phyloP scores from a whole-genome alignment of 176 grass and related monocot genomes.

The Musa troglodytarum region DNA sequence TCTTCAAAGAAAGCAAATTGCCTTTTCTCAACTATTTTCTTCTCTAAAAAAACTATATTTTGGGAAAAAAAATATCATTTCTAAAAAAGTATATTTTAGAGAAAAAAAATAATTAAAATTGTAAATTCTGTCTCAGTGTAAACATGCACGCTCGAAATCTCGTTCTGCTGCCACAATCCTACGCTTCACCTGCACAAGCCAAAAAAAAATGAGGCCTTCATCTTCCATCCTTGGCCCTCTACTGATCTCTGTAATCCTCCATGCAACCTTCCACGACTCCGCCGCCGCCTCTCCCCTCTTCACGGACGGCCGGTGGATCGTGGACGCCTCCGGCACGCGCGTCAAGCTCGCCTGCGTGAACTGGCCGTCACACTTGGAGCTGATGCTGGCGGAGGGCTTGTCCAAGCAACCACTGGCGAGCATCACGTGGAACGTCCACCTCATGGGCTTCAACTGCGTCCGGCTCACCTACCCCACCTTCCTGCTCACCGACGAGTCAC shows the following conservation, averaged over 20 bases:
- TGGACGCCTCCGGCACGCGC: slow-evolving; percentile 44
- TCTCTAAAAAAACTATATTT: no score
- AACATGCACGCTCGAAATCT: no score
- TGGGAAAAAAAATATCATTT: no score
- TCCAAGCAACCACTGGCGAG: slow-evolving; percentile 42
- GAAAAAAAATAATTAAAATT: no score
- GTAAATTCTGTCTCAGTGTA: no score
- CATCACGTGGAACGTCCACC: slow-evolving; percentile 41
- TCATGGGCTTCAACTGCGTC: slow-evolving; percentile 89
- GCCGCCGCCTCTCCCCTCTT: slow-evolving; percentile 28
- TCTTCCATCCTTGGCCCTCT: background rate
- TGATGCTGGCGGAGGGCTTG: slow-evolving; percentile 70
- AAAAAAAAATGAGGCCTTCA: background rate
- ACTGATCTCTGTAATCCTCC: background rate
- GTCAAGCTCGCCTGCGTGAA: slow-evolving; percentile 95
- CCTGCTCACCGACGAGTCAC: slow-evolving; percentile 51
- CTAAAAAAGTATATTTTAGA: no score
- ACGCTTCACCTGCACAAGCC: no score
- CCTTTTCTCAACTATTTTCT: no score
- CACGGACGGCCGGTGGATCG: slow-evolving; percentile 68
- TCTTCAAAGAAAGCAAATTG: no score
- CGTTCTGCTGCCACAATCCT: no score
- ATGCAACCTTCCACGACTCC: background rate
- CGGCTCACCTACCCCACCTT: slow-evolving; percentile 68
- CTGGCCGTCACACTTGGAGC: slow-evolving; percentile 83